Evolutionary conservation across 805 yeast genomes (phyloP).

Genomic region (Saccharomycopsis fodiens): DNA sequence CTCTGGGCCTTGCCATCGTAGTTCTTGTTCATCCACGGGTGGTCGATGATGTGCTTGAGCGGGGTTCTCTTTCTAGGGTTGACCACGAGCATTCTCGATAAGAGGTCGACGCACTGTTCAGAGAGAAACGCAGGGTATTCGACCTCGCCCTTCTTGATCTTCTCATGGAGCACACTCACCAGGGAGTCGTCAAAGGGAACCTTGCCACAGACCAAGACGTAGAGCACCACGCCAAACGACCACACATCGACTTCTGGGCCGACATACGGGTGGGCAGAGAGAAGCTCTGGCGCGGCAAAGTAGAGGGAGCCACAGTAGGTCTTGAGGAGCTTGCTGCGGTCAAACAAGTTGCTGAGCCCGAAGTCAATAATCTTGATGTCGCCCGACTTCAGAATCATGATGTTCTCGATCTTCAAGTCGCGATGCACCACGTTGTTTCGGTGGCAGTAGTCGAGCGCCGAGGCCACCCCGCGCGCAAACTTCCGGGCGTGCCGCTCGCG

Average conservation of each 20-base stretch:
- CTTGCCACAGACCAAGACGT: constrained; percentile 93
- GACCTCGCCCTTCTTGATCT: constrained; percentile 85
- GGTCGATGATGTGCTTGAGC: constrained; percentile 68
- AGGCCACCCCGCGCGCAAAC: constrained; percentile 90
- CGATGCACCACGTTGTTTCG: constrained; percentile 93
- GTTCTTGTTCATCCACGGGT: constrained; percentile 94
- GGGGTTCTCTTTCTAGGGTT: constrained; percentile 77
- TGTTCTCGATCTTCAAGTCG: constrained; percentile 92
- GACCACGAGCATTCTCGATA: constrained; percentile 87
- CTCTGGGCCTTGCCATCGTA: constrained; percentile 65
- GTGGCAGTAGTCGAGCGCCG: constrained; percentile 91
- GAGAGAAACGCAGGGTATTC: constrained; percentile 84
- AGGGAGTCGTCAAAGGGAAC: constrained; percentile 97
- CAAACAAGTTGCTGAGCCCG: constrained; percentile 84
- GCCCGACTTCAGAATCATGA: constrained; percentile 88
- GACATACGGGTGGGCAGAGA: constrained; percentile 83
- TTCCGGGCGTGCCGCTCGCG: constrained; percentile 91
- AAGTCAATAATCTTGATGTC: constrained; percentile 94
- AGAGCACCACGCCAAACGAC: constrained; percentile 96
- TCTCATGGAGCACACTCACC: constrained; percentile 85
- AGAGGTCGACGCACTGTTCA: constrained; percentile 67
- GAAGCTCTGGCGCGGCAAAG: constrained; percentile 96
- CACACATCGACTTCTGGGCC: constrained; percentile 99
- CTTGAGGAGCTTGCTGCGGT: constrained; percentile 62
- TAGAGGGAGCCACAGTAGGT: constrained; percentile 96